phyloP scores from a whole-genome alignment of 352 stramenopile genomes.

The Stramenopiles sp. region DNA sequence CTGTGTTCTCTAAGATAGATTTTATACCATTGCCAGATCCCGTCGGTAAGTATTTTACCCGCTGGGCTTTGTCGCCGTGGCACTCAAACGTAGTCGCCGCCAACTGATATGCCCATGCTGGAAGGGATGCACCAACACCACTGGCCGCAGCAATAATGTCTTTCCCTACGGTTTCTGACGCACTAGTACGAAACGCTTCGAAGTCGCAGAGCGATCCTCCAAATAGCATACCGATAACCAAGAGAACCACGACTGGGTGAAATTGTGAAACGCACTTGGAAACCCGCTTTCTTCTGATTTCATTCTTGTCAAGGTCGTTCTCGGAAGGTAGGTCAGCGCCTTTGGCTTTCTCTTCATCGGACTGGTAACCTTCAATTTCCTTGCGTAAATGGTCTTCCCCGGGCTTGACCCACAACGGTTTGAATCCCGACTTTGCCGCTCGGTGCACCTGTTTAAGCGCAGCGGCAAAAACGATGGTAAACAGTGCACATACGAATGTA shows the following conservation, averaged over 20 bases:
- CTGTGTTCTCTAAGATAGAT: not conserved
- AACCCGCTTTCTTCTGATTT: not conserved
- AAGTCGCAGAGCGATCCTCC: not conserved
- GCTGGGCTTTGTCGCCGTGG: not conserved
- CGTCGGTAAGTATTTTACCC: not conserved
- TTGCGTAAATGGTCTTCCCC: not conserved
- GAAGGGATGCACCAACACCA: not conserved
- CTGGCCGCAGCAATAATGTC: not conserved
- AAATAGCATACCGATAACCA: not conserved
- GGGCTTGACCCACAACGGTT: not conserved
- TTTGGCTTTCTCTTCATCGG: not conserved
- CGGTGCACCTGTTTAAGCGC: not conserved
- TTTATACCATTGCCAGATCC: not conserved
- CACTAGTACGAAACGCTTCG: not conserved
- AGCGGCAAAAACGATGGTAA: not conserved
- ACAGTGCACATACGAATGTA: too few species aligned
- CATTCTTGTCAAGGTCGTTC: too few species aligned
- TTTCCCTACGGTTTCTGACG: not conserved
- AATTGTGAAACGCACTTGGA: not conserved
- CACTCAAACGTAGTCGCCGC: not conserved
- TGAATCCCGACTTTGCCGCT: not conserved
- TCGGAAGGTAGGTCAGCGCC: too few species aligned
- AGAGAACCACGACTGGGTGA: not conserved
- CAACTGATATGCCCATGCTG: not conserved
- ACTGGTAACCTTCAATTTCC: not conserved